phyloP scores from a whole-genome alignment of 169 alveolate genomes.

The Besnoitia besnoiti region DNA sequence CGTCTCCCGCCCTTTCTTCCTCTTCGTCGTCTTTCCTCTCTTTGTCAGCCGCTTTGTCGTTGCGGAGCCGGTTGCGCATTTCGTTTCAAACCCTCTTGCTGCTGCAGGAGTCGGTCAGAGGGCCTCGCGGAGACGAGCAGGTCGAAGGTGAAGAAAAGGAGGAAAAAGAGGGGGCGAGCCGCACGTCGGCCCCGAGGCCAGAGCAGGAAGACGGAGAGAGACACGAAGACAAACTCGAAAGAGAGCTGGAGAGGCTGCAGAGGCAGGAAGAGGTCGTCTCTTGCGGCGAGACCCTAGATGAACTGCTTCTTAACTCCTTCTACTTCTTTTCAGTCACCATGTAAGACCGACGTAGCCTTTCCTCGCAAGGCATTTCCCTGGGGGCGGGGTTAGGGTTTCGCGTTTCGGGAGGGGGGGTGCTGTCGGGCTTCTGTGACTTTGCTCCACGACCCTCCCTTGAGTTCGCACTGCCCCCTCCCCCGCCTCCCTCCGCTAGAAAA shows the following conservation, averaged over 20 bases:
- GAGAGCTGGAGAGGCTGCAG: neutral
- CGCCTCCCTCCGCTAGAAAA: too few species aligned
- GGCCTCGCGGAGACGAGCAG: neutral
- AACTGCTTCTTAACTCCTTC: neutral
- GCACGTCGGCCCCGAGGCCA: neutral
- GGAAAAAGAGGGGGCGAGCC: neutral
- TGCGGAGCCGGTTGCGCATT: neutral
- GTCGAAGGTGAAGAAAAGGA: neutral
- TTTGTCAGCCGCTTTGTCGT: neutral
- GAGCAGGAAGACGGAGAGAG: neutral
- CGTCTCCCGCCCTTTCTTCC: neutral
- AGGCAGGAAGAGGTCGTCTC: neutral
- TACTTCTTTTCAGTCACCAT: neutral
- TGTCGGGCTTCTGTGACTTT: too few species aligned
- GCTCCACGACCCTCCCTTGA: too few species aligned
- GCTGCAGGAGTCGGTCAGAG: neutral
- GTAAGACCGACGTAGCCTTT: too few species aligned
- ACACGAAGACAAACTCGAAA: neutral
- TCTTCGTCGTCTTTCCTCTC: neutral
- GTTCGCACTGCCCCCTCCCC: too few species aligned
- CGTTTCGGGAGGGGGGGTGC: too few species aligned
- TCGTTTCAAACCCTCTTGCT: neutral
- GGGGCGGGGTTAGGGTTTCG: too few species aligned
- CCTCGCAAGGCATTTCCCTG: too few species aligned
- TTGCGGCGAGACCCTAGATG: neutral